A percentile compares a stretch with the other conserved stretches of the same genome.
Conservation (phyloP, 2,329 filamentous ascomycete genomes). For the Metarhizium anisopliae region DNA sequence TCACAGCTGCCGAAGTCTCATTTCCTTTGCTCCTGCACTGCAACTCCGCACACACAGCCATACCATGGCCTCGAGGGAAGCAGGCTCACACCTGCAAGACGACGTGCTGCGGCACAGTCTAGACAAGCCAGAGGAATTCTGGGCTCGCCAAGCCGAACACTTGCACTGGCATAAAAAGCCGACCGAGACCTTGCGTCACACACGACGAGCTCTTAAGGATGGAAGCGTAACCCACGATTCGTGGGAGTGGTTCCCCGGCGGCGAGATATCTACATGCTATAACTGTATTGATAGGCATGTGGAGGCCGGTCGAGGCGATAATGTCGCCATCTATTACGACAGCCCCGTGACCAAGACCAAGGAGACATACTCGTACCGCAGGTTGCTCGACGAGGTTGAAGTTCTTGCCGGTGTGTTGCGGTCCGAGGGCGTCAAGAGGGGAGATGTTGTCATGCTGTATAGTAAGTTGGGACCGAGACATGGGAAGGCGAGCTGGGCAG, state of each 20-base stretch:
- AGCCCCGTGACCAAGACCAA: conserved; percentile 72
- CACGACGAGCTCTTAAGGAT: conserved; percentile 53
- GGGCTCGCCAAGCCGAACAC: conserved; percentile 63
- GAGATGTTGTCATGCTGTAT: conserved; percentile 85
- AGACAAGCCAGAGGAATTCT: conserved; percentile 62
- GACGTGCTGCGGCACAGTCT: conserved; percentile 50
- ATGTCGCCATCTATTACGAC: conserved; percentile 76
- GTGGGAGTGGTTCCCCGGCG: conserved; percentile 87
- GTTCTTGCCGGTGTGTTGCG: conserved; percentile 71
- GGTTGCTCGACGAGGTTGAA: conserved; percentile 73
- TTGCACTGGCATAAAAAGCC: conserved; percentile 78
- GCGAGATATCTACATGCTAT: conserved; percentile 83
- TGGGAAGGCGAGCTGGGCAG: neutral
- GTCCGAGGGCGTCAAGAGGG: conserved; percentile 72
- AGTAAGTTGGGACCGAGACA: conserved; percentile 41
- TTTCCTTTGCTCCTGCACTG: neutral
- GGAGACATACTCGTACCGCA: conserved; percentile 62
- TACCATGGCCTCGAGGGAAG: conserved; percentile 6
- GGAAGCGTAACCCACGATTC: conserved; percentile 58
- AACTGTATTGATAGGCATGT: conserved; percentile 91
- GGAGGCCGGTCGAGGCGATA: conserved; percentile 62
- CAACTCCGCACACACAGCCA: neutral
- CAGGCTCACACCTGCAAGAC: conserved; percentile 33
- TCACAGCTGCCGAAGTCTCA: neutral
- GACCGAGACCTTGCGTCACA: conserved; percentile 47